These are phyloP conservation scores for Yueomyces sp. DNA, from an alignment of 805 yeast genomes.

Conservation along the genomic window DNA sequence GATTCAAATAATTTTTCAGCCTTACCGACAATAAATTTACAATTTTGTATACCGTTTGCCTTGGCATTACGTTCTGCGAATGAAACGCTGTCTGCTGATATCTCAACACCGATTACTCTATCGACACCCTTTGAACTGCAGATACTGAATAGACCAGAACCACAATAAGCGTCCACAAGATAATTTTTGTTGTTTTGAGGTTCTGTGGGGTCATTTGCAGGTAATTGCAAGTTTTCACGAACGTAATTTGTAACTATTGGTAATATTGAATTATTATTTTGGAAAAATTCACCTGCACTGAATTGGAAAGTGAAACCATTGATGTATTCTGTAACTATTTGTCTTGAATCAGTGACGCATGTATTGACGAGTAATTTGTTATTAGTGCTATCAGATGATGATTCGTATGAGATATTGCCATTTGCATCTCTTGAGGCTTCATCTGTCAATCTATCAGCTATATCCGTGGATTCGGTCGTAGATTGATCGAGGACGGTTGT, in stretches of 20 bases:
- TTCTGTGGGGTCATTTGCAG: conserved; percentile 28
- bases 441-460: conserved; percentile 23
- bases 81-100: conserved; percentile 77
- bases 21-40: conserved; percentile 78
- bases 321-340: conserved; percentile 64
- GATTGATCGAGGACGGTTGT: conserved; percentile 29
- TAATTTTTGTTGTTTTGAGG: conserved; percentile 26
- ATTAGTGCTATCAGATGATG: conserved; percentile 18
- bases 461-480: conserved; percentile 5
- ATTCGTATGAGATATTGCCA: conserved; percentile 27
- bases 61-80: conserved; percentile 78
- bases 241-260: conserved; percentile 78
- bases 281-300: conserved; percentile 93
- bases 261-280: conserved; percentile 83
- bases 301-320: conserved; percentile 71
- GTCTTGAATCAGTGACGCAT: conserved; percentile 68
- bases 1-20: conserved; percentile 81
- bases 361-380: conserved; percentile 37
- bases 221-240: conserved; percentile 45
- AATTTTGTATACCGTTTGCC: conserved; percentile 60
- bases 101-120: conserved; percentile 84
- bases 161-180: conserved; percentile 91
- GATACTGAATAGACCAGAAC: conserved; percentile 85
- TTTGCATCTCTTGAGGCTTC: conserved; percentile 33
- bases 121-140: conserved; percentile 75